These are phyloP conservation scores for Torrubiellomyces zombiae DNA, from an alignment of 2,329 filamentous ascomycete genomes.

Conservation along the genomic window DNA sequence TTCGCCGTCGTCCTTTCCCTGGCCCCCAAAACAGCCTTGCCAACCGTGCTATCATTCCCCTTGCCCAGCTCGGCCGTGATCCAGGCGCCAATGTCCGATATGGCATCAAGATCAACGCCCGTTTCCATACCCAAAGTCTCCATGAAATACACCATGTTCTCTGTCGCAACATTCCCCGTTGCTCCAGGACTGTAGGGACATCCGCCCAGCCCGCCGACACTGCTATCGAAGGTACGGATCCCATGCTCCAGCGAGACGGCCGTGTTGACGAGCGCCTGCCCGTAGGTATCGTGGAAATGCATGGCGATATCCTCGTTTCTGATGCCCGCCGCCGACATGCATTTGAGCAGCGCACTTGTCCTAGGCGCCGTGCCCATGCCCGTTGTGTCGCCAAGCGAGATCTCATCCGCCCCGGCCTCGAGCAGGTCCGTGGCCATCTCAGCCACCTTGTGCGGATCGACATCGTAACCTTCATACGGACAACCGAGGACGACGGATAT, in stretches of 20 bases:
- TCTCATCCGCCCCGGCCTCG: conserved; percentile 80
- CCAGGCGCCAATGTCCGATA: conserved; percentile 57
- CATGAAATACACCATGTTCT: conserved; percentile 67
- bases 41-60: conserved; percentile 48
- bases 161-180: conserved; percentile 73
- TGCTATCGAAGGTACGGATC: conserved; percentile 62
- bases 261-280: conserved; percentile 69
- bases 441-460: conserved; percentile 45
- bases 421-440: conserved; percentile 54
- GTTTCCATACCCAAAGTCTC: conserved; percentile 60
- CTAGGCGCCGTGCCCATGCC: conserved; percentile 73
- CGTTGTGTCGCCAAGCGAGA: conserved; percentile 78
- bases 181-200: conserved; percentile 77
- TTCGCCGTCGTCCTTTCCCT: conserved; percentile 15
- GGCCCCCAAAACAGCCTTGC: conserved; percentile 43
- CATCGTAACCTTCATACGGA: conserved; percentile 53
- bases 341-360: conserved; percentile 46
- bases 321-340: conserved; percentile 49
- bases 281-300: conserved; percentile 84
- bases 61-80: conserved; percentile 48
- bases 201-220: conserved; percentile 65
- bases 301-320: conserved; percentile 56
- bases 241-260: conserved; percentile 63
- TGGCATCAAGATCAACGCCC: conserved; percentile 50
- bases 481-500: conserved; percentile 70